Evolutionary conservation across 2,329 filamentous ascomycete species (phyloP).

Genomic region (Colletotrichum sp.): DNA sequence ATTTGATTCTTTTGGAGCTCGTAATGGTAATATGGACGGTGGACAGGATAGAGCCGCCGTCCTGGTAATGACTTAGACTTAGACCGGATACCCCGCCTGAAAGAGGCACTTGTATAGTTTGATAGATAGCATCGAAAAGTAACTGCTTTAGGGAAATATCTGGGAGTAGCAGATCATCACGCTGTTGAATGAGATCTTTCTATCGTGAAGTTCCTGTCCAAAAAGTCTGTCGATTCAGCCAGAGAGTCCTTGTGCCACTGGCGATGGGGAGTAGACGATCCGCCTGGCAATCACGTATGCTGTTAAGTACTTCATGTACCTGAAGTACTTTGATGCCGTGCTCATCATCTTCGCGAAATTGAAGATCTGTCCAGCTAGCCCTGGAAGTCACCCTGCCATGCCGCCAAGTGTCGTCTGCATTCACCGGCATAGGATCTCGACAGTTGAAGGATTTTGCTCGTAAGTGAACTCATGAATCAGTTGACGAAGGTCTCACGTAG

Average conservation of each 20-base stretch:
- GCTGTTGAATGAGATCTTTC: not conserved
- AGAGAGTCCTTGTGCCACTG: constrained; percentile 47
- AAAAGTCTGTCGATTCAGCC: no score
- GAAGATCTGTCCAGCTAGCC: fast-evolving
- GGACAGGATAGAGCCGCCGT: not conserved
- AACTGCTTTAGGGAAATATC: fast-evolving
- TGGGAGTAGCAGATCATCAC: not conserved
- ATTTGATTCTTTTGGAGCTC: not conserved
- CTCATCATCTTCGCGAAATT: not conserved
- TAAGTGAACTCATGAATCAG: no score
- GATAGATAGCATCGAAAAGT: not conserved
- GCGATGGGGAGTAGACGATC: constrained; percentile 92
- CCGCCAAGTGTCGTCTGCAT: fast-evolving
- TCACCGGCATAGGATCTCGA: fast-evolving
- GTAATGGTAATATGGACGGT: not conserved
- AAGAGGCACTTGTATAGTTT: not conserved
- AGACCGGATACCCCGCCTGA: not conserved
- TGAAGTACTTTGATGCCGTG: constrained; percentile 66
- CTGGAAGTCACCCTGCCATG: not conserved
- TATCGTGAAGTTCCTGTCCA: not conserved
- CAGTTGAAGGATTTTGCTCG: fast-evolving
- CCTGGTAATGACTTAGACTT: not conserved
- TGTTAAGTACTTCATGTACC: constrained; percentile 91
- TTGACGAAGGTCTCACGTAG: not conserved
- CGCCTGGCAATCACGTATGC: constrained; percentile 91